phyloP scores from a whole-genome alignment of 2,329 filamentous ascomycete genomes.

The Chaetomiaceae sp. region DNA sequence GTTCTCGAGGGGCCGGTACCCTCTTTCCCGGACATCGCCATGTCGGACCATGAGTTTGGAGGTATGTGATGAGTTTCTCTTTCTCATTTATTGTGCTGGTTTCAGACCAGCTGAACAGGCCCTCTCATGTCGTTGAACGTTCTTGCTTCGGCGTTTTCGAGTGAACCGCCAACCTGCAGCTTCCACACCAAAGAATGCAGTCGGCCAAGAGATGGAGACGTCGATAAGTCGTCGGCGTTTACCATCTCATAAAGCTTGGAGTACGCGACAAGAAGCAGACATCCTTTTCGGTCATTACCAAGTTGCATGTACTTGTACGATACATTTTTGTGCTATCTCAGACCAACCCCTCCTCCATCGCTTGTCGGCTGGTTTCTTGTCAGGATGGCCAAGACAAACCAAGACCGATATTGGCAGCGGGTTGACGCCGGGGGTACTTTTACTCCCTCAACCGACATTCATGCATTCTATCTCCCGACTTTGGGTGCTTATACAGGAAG shows the following conservation, averaged over 20 bases:
- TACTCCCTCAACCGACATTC: too few relatives aligned
- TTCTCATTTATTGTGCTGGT: neutral
- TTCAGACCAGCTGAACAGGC: neutral
- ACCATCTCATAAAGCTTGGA: too few relatives aligned
- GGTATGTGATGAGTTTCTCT: conserved; percentile 41
- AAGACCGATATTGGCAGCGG: conserved; percentile 8
- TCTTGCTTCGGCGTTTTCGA: conserved; percentile 1
- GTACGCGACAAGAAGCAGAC: too few relatives aligned
- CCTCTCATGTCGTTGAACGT: neutral
- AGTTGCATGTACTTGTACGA: neutral
- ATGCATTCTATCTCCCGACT: too few relatives aligned
- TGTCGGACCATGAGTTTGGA: conserved; percentile 65
- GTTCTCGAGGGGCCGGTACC: conserved; percentile 2
- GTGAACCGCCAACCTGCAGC: conserved; percentile 1
- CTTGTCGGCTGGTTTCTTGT: too few relatives aligned
- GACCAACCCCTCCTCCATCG: too few relatives aligned
- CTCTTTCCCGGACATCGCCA: conserved; percentile 33
- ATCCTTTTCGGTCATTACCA: too few relatives aligned
- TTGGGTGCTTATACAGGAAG: too few relatives aligned
- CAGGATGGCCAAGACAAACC: too few relatives aligned
- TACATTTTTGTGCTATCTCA: too few relatives aligned
- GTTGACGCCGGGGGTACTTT: neutral
- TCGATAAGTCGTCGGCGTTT: neutral
- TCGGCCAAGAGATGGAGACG: neutral
- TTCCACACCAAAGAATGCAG: neutral